Evolutionary conservation across 148 eudicot genomes (phyloP), one percentile per base, ranked within the genome.

Genomic region (Nyssa sinensis): DNA sequence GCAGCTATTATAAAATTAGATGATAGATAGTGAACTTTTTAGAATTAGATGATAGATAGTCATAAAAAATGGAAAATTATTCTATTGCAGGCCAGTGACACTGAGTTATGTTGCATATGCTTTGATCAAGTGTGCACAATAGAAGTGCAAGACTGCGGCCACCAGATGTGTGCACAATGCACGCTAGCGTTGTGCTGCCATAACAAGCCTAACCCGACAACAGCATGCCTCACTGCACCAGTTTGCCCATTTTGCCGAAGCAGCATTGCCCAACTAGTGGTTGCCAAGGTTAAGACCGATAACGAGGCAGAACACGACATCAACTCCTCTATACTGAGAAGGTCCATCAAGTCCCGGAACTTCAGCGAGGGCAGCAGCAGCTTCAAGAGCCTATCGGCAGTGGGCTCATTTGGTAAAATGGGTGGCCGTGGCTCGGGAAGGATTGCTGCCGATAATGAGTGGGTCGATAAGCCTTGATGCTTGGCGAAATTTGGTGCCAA

Each of bases 181-280:
- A 93, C 93, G 23, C 82, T 95, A 27, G 91, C 97, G 29, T 87
- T 95, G 63, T 95, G 99, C 77, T 95, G 99, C 82, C 99, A 95
- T 72, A 90, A 88, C 78, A 95, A 95, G 74, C 99, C 99, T 71
- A 93, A 93, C 81, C 94, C 96, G 7, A 82, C 94, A 39, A 89
- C 90, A 0, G 69, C 93, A 30, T 74, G 71, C 59, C 82, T 86
- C 25, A 78, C 80, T 1, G 87, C 90, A 33, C 99, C 99, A 0
- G 88, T 93, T 29, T 95, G 99, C 89, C 99, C 99, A 3, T 95
- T 95, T 76, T 95, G 99, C 81, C 74, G 98, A 78, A 93, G 99
- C 85, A 87, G 63, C 83, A 95, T 95, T 65, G 89, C 81, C 57
- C 88, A 81, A 39, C 77, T 95, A 71, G 93, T 84, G 17, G 97